Percentiles rank a stretch among this genome's conserved stretches.
These are phyloP conservation scores for Phylloporus sp. DNA, from an alignment of 1,284 basidiomycete species.

Conservation along the genomic window DNA sequence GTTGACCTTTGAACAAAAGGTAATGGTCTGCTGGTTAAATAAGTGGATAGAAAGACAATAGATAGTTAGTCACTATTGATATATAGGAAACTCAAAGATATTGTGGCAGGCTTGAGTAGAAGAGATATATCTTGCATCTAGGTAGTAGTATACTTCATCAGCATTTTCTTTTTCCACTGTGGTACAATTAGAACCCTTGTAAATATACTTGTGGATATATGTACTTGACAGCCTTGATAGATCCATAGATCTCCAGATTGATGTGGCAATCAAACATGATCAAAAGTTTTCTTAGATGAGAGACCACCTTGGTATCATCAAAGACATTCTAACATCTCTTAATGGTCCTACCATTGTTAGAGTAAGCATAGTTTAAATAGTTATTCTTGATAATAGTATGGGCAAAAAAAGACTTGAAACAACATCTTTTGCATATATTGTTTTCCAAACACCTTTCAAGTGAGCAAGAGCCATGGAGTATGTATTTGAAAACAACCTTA, in stretches of 20 bases:
- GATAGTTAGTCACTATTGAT: too few relatives aligned
- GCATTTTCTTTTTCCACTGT: neutral
- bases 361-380: neutral
- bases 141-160: constrained; percentile 18
- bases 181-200: constrained; percentile 42
- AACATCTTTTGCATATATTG: constrained; percentile 23
- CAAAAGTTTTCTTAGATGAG: constrained; percentile 12
- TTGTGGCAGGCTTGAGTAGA: neutral
- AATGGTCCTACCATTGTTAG: neutral
- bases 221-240: constrained; percentile 32
- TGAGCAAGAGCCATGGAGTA: constrained; percentile 17
- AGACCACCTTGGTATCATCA: constrained; percentile 3
- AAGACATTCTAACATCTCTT: neutral
- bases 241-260: constrained; percentile 42
- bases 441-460: constrained; percentile 8
- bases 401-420: neutral
- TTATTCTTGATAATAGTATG: neutral
- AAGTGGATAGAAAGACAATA: too few relatives aligned
- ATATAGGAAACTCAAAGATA: constrained; percentile 19
- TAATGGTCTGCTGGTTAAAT: neutral
- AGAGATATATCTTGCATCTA: constrained; percentile 23
- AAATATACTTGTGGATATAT: constrained; percentile 49
- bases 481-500: neutral
- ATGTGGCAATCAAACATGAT: constrained; percentile 49
- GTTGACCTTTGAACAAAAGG: too few relatives aligned